Evolutionary conservation across 108 stramenopile species (phyloP).

Genomic region (Pseudonitzschia delicatissima): DNA sequence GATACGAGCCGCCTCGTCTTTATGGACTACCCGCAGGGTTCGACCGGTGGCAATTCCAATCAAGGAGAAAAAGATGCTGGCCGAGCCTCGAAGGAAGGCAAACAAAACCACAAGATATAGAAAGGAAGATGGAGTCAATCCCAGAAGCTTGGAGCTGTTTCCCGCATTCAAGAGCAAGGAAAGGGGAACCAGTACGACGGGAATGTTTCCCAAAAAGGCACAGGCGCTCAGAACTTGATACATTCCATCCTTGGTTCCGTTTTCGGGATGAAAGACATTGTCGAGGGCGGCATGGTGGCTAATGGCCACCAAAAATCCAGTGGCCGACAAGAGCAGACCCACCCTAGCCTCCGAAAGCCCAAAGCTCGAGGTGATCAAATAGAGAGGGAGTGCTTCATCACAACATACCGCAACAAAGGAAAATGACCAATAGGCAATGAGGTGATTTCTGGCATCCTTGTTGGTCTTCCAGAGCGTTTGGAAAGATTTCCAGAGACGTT

Average conservation of each 20-base stretch:
- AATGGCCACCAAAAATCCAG: neutral
- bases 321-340: neutral
- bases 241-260: neutral
- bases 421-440: slow-evolving; percentile 40
- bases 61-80: neutral
- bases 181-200: neutral
- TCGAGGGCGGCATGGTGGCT: neutral
- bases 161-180: neutral
- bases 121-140: neutral
- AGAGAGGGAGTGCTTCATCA: slow-evolving; percentile 45
- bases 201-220: slow-evolving; percentile 1
- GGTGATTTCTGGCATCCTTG: slow-evolving; percentile 23
- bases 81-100: neutral
- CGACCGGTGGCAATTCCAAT: slow-evolving; percentile 9
- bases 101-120: neutral
- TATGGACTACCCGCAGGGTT: neutral
- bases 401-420: slow-evolving; percentile 26
- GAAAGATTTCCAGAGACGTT: slow-evolving; percentile 9
- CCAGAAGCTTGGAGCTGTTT: neutral
- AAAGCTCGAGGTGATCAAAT: slow-evolving; percentile 29
- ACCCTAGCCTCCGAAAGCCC: slow-evolving; percentile 3
- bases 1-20: slow-evolving; percentile 8
- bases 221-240: neutral
- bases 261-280: neutral
- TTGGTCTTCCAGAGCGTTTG: slow-evolving; percentile 2